Base-by-base conservation (phyloP, 495 filamentous ascomycete species). In the Lepraria neglecta region DNA sequence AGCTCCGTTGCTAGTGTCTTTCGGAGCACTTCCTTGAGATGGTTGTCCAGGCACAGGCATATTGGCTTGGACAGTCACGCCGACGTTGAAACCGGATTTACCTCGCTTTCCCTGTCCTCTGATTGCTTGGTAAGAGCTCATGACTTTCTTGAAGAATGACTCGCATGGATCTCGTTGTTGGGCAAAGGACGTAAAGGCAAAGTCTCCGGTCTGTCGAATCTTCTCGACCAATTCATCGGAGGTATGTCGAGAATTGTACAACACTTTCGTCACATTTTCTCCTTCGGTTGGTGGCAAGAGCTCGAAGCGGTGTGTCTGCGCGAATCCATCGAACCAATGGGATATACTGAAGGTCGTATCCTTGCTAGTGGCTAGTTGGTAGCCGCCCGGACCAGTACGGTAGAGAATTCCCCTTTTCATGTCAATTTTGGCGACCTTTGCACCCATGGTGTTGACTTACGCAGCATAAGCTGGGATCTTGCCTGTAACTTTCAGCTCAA, bases 261-360 rank as follows among this genome's bases (percentile, higher is more conserved):
- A 72, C 4, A 91, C 83, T 30, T 72, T 72, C 1, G 72, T 74
- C 0, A 68, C 21, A 2, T 66, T 44, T 21, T 72, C 53, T 11
- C 58, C 54, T 15, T 62, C 65, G 5, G 74, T 56, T 5, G 73
- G 56, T n/a, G 63, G 62, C 17, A 72, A 65, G 38, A 92, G 84
- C 60, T 87, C 77, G 73, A 94, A 92, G 15, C 82, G 81, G 65
- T 91, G 87, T 3, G 82, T 83, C 61, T 90, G 85, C n/a, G 78
- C 78, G 47, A 91, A 83, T n/a, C 87, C 84, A 70, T 91, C 86
- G 62, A 91, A 90, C 89, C 89, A 94, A 67, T 94, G 89, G 0
- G 72, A 79, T 9, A 82, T 72, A 31, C 74, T 71, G 64, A 82
- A 82, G 0, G 78, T 81, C 2, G 77, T 78, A 35, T 80, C 81